Percentiles rank a stretch among this genome's conserved stretches.
Conservation (phyloP, 2,329 filamentous ascomycete species). For the Pestalotiopsis sp. region DNA sequence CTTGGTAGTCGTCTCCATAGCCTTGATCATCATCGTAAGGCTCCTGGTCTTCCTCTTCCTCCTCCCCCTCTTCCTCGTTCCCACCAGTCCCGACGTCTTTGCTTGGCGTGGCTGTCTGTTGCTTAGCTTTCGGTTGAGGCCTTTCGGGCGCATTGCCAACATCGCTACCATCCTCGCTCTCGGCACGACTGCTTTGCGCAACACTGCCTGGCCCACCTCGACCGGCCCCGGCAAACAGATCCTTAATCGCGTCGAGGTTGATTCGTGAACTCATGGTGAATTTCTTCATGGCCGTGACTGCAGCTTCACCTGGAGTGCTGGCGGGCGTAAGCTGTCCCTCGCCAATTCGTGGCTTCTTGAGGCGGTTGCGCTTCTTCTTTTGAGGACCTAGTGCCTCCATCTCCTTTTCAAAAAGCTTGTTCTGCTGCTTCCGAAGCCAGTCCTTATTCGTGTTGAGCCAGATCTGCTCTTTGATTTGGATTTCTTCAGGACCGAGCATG, state of each 20-base stretch:
- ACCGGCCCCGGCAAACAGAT: constrained; percentile 52
- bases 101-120: not conserved
- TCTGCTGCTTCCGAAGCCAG: constrained; percentile 85
- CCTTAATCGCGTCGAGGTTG: constrained; percentile 68
- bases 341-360: constrained; percentile 57
- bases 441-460: constrained; percentile 97
- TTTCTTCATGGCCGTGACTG: constrained; percentile 67
- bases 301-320: constrained; percentile 70
- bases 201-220: constrained; percentile 50
- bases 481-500: constrained; percentile 72
- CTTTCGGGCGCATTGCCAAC: not conserved
- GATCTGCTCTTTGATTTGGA: constrained; percentile 82
- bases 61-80: constrained; percentile 26
- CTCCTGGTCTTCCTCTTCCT: constrained; percentile 23
- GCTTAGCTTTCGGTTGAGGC: not conserved
- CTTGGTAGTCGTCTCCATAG: not conserved
- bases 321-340: constrained; percentile 69
- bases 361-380: constrained; percentile 57
- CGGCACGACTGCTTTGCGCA: constrained; percentile 36
- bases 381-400: constrained; percentile 52
- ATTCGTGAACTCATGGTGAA: constrained; percentile 74
- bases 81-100: not conserved
- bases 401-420: constrained; percentile 78
- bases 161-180: constrained; percentile 36
- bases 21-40: constrained; percentile 12